A percentile compares a stretch with the other conserved stretches of the same genome.
Evolutionary conservation across 1,284 basidiomycete genomes (phyloP).

Genomic region (Malassezia vespertilionis): DNA sequence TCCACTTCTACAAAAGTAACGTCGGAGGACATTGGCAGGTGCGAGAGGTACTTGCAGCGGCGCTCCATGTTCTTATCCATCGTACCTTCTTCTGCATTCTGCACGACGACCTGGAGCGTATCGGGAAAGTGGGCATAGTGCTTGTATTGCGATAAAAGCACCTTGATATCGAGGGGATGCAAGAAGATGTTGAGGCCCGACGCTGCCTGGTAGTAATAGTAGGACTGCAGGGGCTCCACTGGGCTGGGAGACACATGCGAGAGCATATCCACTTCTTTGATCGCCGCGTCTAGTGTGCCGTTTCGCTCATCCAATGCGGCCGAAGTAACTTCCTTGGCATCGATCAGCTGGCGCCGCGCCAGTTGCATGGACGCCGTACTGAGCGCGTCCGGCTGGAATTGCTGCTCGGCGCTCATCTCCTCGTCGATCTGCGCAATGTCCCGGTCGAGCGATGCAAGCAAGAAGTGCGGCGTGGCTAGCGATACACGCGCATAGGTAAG

Average conservation of each 20-base stretch:
- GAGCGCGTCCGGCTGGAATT: conserved; percentile 59
- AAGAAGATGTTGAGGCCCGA: conserved; percentile 84
- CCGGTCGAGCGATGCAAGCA: conserved; percentile 60
- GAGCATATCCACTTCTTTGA: background rate
- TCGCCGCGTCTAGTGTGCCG: background rate
- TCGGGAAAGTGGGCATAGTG: conserved; percentile 76
- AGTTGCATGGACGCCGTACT: conserved; percentile 68
- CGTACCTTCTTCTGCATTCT: conserved; percentile 59
- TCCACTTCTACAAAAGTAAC: conserved; percentile 90
- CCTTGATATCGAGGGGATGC: conserved; percentile 88
- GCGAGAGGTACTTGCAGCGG: conserved; percentile 86
- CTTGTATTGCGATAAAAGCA: conserved; percentile 72
- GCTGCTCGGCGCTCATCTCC: conserved; percentile 52
- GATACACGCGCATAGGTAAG: conserved; percentile 83
- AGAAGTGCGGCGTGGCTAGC: conserved; percentile 72
- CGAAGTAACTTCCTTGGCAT: conserved; percentile 29
- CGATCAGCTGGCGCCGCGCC: conserved; percentile 50
- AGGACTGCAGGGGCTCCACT: conserved; percentile 49
- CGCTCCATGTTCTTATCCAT: conserved; percentile 82
- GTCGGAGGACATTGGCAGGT: conserved; percentile 81
- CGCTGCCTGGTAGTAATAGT: conserved; percentile 90
- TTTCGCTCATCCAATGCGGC: background rate
- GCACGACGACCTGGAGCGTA: conserved; percentile 65
- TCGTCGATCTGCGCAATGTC: conserved; percentile 64
- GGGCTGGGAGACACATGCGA: too few species aligned